A percentile compares a stretch with the other conserved stretches of the same genome.
These are phyloP conservation scores for Sarocladium brachiariae DNA, from an alignment of 2,329 filamentous ascomycete species.

Conservation along the genomic window DNA sequence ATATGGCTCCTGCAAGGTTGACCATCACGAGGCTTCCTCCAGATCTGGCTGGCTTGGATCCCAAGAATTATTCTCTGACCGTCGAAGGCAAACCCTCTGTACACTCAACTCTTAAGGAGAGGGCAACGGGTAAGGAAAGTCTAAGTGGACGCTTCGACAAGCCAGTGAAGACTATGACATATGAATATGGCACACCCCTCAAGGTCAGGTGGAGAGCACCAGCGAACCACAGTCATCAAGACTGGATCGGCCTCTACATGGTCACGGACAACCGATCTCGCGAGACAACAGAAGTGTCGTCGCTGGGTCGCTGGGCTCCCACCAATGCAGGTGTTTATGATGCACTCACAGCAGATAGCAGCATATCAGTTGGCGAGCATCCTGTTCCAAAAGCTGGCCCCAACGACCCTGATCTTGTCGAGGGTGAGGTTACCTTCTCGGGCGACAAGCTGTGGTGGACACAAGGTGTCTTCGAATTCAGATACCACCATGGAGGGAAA, in stretches of 20 bases:
- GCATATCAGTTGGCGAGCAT: conserved; percentile 65
- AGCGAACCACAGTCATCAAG: conserved; percentile 76
- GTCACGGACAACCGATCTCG: conserved; percentile 88
- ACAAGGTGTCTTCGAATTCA: conserved; percentile 91
- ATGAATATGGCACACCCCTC: conserved; percentile 87
- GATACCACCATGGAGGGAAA: conserved; percentile 89
- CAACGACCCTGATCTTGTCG: conserved; percentile 52
- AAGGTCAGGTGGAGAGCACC: conserved; percentile 88
- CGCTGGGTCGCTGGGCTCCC: conserved; percentile 83
- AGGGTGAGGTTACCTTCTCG: conserved; percentile 78
- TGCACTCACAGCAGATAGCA: conserved; percentile 64
- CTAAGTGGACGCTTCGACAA: conserved; percentile 61
- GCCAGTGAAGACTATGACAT: conserved; percentile 65
- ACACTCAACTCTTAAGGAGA: conserved; percentile 45
- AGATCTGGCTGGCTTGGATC: conserved; percentile 72
- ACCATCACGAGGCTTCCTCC: conserved; percentile 74
- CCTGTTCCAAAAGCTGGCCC: conserved; percentile 44
- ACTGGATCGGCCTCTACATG: conserved; percentile 96
- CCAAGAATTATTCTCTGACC: conserved; percentile 70
- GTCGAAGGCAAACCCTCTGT: conserved; percentile 60
- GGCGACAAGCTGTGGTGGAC: conserved; percentile 98
- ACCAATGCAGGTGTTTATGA: conserved; percentile 74
- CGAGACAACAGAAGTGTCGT: conserved; percentile 75
- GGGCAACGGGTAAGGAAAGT: conserved; percentile 66
- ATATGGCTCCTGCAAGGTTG: conserved; percentile 79